A percentile compares a stretch with the other conserved stretches of the same genome.
Evolutionary conservation across 352 stramenopile genomes (phyloP).

Genomic region (Phytophthora idaei): DNA sequence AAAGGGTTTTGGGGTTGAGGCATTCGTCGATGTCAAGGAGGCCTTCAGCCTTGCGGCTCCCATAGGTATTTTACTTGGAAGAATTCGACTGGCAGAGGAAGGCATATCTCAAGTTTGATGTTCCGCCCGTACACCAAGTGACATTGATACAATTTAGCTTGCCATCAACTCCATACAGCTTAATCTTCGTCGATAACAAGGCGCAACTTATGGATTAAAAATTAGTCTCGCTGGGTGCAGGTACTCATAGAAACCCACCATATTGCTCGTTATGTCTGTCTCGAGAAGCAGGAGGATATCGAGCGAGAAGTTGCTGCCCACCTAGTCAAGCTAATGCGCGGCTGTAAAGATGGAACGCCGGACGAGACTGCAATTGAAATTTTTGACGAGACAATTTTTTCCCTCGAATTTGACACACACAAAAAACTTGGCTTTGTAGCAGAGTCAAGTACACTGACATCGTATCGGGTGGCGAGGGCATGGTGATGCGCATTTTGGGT

Average conservation of each 20-base stretch:
- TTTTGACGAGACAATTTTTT: background rate
- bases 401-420: too few species aligned
- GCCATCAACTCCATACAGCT: background rate
- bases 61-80: background rate
- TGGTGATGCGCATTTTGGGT: background rate
- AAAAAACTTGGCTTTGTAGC: too few species aligned
- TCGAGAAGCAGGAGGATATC: background rate
- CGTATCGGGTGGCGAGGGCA: background rate
- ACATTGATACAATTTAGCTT: background rate
- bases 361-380: slow-evolving; percentile 1
- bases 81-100: background rate
- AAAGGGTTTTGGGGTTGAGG: too few species aligned
- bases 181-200: background rate
- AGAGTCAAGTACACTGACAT: too few species aligned
- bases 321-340: slow-evolving; percentile 8
- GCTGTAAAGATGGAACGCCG: background rate
- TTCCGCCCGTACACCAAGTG: background rate
- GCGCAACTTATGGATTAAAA: background rate
- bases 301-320: slow-evolving; percentile 5
- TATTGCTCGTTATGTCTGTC: background rate
- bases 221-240: background rate
- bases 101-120: background rate
- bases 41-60: too few species aligned
- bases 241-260: slow-evolving; percentile 1
- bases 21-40: too few species aligned